Evolutionary conservation across 140 eudicot genomes (phyloP).

Genomic region (Flaveria floridana): DNA sequence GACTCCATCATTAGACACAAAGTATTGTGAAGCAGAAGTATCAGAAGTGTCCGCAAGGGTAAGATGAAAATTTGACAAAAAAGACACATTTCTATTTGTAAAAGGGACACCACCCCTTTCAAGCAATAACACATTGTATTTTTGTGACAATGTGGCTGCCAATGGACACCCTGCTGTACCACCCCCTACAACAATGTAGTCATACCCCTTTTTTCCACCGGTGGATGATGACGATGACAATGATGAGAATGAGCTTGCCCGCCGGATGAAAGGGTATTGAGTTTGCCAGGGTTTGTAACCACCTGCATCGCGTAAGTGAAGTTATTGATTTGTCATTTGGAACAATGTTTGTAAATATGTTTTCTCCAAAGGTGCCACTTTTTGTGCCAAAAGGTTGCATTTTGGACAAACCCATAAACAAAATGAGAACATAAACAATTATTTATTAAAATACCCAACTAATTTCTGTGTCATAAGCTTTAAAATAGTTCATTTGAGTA

Average conservation of each 20-base stretch:
- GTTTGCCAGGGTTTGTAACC: slow-evolving; percentile 43
- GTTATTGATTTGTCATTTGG: slow-evolving; percentile 12
- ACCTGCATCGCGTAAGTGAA: slow-evolving; percentile 42
- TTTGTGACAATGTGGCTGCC: slow-evolving; percentile 84
- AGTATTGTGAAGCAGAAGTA: slow-evolving; percentile 72
- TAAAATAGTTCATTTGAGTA: background rate
- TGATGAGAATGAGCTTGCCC: slow-evolving; percentile 55
- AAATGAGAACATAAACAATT: background rate
- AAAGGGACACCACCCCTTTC: slow-evolving; percentile 97
- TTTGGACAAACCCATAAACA: background rate
- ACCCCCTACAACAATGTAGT: slow-evolving; percentile 91
- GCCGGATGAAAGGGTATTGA: slow-evolving; percentile 58
- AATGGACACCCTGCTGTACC: slow-evolving; percentile 98
- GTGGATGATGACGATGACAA: slow-evolving; percentile 30
- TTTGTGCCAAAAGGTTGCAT: slow-evolving; percentile 17
- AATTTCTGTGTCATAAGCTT: slow-evolving; percentile 4
- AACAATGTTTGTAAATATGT: background rate
- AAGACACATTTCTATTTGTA: slow-evolving; percentile 59
- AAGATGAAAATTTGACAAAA: slow-evolving; percentile 74
- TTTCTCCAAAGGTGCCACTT: slow-evolving; percentile 14
- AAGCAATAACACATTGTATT: slow-evolving; percentile 64
- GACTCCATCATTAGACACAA: slow-evolving; percentile 86
- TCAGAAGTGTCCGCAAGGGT: slow-evolving; percentile 78
- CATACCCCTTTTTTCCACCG: slow-evolving; percentile 39
- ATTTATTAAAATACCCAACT: background rate